phyloP scores from a whole-genome alignment of 192 early-diverging fungal species.

The Fimicolochytrium jonesii region DNA sequence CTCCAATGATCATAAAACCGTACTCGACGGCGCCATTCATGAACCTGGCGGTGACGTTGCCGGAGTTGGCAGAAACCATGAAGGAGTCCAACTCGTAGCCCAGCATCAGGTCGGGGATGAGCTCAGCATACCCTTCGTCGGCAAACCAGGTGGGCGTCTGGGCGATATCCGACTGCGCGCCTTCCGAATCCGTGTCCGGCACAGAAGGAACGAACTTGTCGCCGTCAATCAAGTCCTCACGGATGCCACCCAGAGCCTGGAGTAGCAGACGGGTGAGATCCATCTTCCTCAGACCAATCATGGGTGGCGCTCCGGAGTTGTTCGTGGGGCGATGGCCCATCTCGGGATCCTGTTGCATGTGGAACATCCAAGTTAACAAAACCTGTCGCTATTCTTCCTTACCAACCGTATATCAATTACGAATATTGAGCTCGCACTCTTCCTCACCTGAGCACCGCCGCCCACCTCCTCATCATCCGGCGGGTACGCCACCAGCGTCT shows the following conservation, averaged over 20 bases:
- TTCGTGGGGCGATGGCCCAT: neutral
- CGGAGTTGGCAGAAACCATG: conserved; percentile 37
- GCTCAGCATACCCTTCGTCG: conserved; percentile 29
- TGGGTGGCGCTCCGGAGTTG: conserved; percentile 29
- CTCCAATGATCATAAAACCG: conserved; percentile 40
- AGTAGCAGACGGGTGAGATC: conserved; percentile 48
- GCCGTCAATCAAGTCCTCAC: conserved; percentile 31
- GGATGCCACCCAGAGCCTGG: conserved; percentile 34
- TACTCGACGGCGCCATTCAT: conserved; percentile 35
- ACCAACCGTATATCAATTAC: too few relatives aligned
- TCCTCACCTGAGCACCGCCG: too few relatives aligned
- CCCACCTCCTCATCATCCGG: conserved; percentile 14
- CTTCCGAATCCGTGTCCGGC: neutral
- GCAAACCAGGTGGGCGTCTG: conserved; percentile 36
- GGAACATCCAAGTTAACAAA: neutral
- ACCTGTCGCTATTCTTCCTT: neutral
- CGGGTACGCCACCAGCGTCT: conserved; percentile 33
- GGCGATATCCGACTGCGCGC: conserved; percentile 36
- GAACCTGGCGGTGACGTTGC: conserved; percentile 38
- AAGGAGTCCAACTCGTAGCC: conserved; percentile 41
- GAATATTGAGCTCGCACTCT: too few relatives aligned
- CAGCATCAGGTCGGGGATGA: conserved; percentile 30
- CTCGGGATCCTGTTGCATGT: conserved; percentile 14
- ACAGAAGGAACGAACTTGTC: conserved; percentile 21
- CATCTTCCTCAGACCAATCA: conserved; percentile 39